These are phyloP conservation scores for Solanum verrucosum DNA, from an alignment of 257 asterid species.

Conservation along the genomic window DNA sequence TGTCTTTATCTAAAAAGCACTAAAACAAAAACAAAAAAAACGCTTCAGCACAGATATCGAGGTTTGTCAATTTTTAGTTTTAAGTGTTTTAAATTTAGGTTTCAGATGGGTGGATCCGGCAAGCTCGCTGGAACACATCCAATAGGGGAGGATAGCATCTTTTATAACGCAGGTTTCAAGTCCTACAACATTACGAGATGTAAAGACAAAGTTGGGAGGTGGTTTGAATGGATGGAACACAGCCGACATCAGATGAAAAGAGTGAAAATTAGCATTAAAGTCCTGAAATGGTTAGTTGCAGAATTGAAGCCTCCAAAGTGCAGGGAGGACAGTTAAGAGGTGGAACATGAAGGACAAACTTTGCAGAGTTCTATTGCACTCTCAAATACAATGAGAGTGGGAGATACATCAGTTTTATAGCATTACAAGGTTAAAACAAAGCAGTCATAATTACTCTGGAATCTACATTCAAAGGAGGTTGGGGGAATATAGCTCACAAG, in stretches of 20 bases:
- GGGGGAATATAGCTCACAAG: not conserved
- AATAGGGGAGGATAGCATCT: not conserved
- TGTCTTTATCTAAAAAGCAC: not conserved
- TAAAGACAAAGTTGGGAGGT: not conserved
- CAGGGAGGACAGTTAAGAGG: not conserved
- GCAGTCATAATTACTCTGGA: not conserved
- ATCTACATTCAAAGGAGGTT: not conserved
- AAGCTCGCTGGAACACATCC: not conserved
- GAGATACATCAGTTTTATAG: not conserved
- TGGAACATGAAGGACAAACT: not conserved
- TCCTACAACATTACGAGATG: not conserved
- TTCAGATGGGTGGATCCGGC: not conserved
- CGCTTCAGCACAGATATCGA: too few species aligned
- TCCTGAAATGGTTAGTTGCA: not conserved
- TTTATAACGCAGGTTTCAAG: not conserved
- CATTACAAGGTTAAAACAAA: not conserved
- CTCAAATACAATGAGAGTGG: not conserved
- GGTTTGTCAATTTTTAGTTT: too few species aligned
- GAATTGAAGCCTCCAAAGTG: not conserved
- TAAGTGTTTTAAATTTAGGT: not conserved
- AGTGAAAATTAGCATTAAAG: not conserved
- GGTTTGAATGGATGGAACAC: not conserved
- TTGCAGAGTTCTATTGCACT: not conserved
- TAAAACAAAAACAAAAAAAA: too few species aligned
- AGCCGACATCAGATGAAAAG: not conserved